phyloP scores from a whole-genome alignment of 495 filamentous ascomycete species.

The Opeltia flavorubescens region DNA sequence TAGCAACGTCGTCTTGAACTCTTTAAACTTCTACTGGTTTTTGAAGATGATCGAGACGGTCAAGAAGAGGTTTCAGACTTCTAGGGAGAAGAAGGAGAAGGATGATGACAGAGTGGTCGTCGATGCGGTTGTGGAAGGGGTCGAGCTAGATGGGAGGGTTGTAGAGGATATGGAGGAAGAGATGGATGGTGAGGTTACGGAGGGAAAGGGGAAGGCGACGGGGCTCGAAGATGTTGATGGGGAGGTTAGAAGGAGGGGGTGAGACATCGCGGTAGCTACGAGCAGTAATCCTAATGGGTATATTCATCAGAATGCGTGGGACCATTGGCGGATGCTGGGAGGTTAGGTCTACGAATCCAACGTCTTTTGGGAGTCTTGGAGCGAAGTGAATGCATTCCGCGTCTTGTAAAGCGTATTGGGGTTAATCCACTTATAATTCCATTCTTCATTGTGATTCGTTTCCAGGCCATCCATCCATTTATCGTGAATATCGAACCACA shows the following conservation, averaged over 20 bases:
- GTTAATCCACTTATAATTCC: too few species aligned
- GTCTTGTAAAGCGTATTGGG: too few species aligned
- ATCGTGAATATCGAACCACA: too few species aligned
- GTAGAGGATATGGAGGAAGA: slow-evolving; percentile 3
- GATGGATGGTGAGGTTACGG: background rate
- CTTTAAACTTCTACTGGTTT: slow-evolving; percentile 92
- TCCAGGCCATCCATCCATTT: too few species aligned
- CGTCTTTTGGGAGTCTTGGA: too few species aligned
- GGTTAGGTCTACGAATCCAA: too few species aligned
- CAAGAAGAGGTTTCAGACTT: slow-evolving; percentile 63
- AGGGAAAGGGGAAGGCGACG: background rate
- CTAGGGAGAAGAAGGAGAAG: slow-evolving; percentile 18
- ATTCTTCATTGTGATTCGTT: too few species aligned
- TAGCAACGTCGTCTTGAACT: slow-evolving; percentile 68
- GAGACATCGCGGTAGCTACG: too few species aligned
- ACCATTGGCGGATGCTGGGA: too few species aligned
- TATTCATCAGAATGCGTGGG: too few species aligned
- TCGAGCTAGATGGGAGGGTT: slow-evolving; percentile 1
- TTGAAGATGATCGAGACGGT: slow-evolving; percentile 92
- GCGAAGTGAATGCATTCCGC: too few species aligned
- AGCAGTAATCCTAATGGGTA: too few species aligned
- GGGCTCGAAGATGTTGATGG: background rate
- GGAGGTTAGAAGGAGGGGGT: background rate
- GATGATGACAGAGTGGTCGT: slow-evolving; percentile 18
- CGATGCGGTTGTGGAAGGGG: slow-evolving; percentile 11